These are phyloP conservation scores for Durio zibethinus DNA, from an alignment of 345 rosid genomes.

Conservation along the genomic window DNA sequence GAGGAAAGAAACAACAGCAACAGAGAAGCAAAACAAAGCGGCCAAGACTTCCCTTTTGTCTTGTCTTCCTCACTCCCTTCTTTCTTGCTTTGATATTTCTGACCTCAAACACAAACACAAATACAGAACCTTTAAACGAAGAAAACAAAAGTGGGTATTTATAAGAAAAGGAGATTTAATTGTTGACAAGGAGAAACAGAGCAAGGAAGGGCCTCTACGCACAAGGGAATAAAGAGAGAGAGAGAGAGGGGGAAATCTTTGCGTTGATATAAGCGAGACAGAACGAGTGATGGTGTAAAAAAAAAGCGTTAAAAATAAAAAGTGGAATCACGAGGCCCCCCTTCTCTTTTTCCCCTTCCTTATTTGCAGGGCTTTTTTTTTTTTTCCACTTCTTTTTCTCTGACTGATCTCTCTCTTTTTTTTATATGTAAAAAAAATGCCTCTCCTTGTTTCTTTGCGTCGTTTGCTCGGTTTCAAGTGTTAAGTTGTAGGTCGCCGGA, in stretches of 20 bases:
- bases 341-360: not conserved
- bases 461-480: not conserved
- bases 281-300: not conserved
- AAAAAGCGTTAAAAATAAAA: slow-evolving; percentile 1
- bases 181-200: not conserved
- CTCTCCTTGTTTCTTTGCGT: not conserved
- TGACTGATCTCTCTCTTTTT: not conserved
- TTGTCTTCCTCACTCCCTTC: not conserved
- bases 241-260: not conserved
- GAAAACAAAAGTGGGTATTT: slow-evolving; percentile 1
- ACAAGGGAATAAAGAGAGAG: too few species aligned
- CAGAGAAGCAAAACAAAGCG: not conserved
- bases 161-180: slow-evolving; percentile 10
- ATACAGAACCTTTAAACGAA: not conserved
- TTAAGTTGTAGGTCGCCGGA: not conserved
- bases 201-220: too few species aligned
- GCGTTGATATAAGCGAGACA: not conserved
- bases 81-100: not conserved
- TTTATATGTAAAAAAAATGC: not conserved
- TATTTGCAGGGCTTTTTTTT: not conserved
- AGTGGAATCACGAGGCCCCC: slow-evolving; percentile 8
- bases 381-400: not conserved
- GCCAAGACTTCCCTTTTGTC: not conserved
- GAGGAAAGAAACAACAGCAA: not conserved
- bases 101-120: not conserved